phyloP scores from a whole-genome alignment of 2,329 filamentous ascomycete species.

The Colletotrichum orbiculare region DNA sequence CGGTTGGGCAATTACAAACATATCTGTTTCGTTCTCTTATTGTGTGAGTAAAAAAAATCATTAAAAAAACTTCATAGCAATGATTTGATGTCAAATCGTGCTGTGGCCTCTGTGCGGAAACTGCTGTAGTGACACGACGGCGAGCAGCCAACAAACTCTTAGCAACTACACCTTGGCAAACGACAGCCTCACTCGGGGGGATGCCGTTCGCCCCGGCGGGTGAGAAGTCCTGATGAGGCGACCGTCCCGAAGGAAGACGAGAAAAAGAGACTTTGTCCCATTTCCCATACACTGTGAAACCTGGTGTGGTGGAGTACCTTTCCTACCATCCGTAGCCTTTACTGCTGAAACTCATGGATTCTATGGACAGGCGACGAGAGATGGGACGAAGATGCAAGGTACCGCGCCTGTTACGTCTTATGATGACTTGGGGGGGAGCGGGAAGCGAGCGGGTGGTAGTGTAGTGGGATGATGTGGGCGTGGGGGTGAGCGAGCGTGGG shows the following conservation, averaged over 20 bases:
- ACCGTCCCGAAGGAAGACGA: too few relatives aligned
- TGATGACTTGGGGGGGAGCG: background rate
- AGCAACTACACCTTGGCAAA: too few relatives aligned
- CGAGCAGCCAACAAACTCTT: background rate
- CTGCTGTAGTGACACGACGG: background rate
- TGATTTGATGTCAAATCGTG: slow-evolving; percentile 16
- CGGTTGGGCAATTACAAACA: slow-evolving; percentile 15
- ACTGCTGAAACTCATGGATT: slow-evolving; percentile 28
- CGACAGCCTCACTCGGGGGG: too few relatives aligned
- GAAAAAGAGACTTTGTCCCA: slow-evolving; percentile 2
- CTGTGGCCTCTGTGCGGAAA: background rate
- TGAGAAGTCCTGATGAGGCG: background rate
- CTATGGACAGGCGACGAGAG: background rate
- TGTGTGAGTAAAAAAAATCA: slow-evolving; percentile 19
- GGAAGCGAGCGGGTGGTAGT: background rate
- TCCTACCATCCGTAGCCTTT: background rate
- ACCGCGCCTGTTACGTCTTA: slow-evolving; percentile 1
- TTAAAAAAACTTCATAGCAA: slow-evolving; percentile 18
- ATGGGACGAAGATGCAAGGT: background rate
- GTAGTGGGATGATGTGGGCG: background rate
- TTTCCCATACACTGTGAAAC: slow-evolving; percentile 23
- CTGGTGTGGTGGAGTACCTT: slow-evolving; percentile 19
- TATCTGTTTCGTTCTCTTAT: slow-evolving; percentile 9
- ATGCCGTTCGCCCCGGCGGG: background rate
- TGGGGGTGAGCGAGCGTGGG: background rate